These are phyloP conservation scores for Agrocybe chaxingu DNA, from an alignment of 768 basidiomycete genomes.

Conservation along the genomic window DNA sequence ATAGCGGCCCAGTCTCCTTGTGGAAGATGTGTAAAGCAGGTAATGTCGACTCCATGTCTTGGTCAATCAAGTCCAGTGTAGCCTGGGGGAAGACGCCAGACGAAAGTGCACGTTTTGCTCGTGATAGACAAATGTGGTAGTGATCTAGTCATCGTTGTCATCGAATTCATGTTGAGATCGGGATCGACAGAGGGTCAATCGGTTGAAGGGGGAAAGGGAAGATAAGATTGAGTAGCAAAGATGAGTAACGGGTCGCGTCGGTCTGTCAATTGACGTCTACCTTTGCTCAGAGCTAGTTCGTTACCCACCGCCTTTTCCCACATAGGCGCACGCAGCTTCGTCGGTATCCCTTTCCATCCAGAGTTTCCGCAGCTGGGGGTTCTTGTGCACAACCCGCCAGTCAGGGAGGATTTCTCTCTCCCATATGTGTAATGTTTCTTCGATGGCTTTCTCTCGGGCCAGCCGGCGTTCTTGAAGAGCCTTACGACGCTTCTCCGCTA, in stretches of 20 bases:
- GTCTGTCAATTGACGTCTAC: conserved; percentile 31
- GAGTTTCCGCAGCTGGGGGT: conserved; percentile 60
- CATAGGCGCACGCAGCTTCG: conserved; percentile 72
- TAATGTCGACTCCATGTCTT: conserved; percentile 72
- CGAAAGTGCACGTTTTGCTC: conserved; percentile 69
- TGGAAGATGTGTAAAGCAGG: conserved; percentile 81
- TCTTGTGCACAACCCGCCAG: conserved; percentile 72
- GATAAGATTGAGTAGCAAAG: not conserved
- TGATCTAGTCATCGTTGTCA: conserved; percentile 44
- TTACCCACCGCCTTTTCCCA: conserved; percentile 91
- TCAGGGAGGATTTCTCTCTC: conserved; percentile 78
- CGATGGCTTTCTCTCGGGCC: conserved; percentile 62
- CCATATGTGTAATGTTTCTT: conserved; percentile 72
- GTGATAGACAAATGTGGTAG: conserved; percentile 65
- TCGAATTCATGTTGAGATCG: not conserved
- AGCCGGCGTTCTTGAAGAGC: conserved; percentile 60
- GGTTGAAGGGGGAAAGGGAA: not conserved
- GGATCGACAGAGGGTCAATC: conserved; percentile 7
- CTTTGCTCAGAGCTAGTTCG: conserved; percentile 76
- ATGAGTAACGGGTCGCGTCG: conserved; percentile 12
- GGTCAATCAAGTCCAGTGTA: conserved; percentile 62
- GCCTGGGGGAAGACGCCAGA: conserved; percentile 65
- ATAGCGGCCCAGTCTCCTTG: conserved; percentile 71
- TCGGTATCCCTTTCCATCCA: conserved; percentile 92
- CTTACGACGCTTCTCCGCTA: conserved; percentile 71